Evolutionary conservation across 1,284 basidiomycete species (phyloP).

Genomic region (Ustilago tritici): DNA sequence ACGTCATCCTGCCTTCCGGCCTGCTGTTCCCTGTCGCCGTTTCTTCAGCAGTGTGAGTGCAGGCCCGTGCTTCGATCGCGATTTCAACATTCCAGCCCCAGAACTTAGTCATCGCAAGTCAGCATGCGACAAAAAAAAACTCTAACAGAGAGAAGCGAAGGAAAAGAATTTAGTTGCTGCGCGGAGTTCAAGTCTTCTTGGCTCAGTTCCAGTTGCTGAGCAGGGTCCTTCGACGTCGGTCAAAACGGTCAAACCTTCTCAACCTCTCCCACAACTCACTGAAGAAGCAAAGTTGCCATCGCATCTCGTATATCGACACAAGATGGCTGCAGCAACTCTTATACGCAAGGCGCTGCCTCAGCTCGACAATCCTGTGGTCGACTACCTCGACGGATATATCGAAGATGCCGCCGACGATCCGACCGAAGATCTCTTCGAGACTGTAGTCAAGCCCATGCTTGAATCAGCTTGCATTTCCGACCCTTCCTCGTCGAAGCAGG

Average conservation of each 20-base stretch:
- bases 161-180: not conserved
- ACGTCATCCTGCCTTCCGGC: constrained; percentile 25
- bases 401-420: constrained; percentile 79
- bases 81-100: not conserved
- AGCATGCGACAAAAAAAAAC: not conserved
- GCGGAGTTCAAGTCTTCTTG: constrained; percentile 3
- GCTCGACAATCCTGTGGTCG: constrained; percentile 92
- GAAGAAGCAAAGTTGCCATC: not conserved
- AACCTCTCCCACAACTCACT: not conserved
- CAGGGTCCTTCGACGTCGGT: not conserved
- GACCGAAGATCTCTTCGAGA: constrained; percentile 58
- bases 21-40: not conserved
- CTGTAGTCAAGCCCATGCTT: constrained; percentile 64
- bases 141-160: not conserved
- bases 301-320: constrained; percentile 2
- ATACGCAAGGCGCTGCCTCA: constrained; percentile 83
- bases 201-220: constrained; percentile 8
- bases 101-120: constrained; percentile 13
- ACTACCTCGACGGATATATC: constrained; percentile 91
- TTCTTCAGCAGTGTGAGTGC: not conserved
- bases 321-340: constrained; percentile 76
- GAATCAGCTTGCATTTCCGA: constrained; percentile 64
- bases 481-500: constrained; percentile 46
- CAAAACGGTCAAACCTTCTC: not conserved
- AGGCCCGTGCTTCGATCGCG: constrained; percentile 11